Conservation (phyloP, 1,284 basidiomycete species). For the Sanghuangporus sanghuang region DNA sequence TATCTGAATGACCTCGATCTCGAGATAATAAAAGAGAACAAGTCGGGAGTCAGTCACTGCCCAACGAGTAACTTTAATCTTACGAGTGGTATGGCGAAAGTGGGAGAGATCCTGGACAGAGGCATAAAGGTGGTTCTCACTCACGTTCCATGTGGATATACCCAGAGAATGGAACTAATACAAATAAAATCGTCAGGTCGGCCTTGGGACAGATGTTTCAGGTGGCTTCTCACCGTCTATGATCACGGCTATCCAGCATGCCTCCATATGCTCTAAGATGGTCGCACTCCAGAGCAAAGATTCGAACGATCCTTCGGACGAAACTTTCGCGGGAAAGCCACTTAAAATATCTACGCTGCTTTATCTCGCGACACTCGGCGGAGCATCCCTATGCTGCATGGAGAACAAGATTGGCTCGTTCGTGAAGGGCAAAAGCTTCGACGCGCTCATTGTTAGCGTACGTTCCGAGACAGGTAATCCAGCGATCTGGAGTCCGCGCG, state of each 20-base stretch:
- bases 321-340: slow-evolving; percentile 52
- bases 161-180: neutral
- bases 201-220: slow-evolving; percentile 87
- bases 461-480: slow-evolving; percentile 50
- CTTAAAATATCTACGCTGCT: slow-evolving; percentile 76
- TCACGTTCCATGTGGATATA: neutral
- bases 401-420: slow-evolving; percentile 76
- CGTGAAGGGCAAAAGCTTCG: slow-evolving; percentile 79
- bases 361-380: slow-evolving; percentile 89
- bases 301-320: neutral
- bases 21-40: slow-evolving; percentile 57
- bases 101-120: slow-evolving; percentile 75
- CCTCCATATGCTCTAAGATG: slow-evolving; percentile 80
- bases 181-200: slow-evolving; percentile 48
- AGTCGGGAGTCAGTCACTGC: slow-evolving; percentile 87
- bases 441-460: slow-evolving; percentile 73
- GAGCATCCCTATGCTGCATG: slow-evolving; percentile 78
- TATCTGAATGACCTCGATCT: slow-evolving; percentile 76
- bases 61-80: slow-evolving; percentile 92
- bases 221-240: slow-evolving; percentile 88
- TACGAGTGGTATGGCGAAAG: slow-evolving; percentile 75
- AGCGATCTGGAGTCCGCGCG: slow-evolving; percentile 50
- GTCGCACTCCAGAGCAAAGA: slow-evolving; percentile 39
- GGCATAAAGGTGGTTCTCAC: slow-evolving; percentile 71
- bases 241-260: slow-evolving; percentile 74